These are phyloP conservation scores for Isabelozyma heimii DNA, from an alignment of 805 yeast species.

Conservation along the genomic window DNA sequence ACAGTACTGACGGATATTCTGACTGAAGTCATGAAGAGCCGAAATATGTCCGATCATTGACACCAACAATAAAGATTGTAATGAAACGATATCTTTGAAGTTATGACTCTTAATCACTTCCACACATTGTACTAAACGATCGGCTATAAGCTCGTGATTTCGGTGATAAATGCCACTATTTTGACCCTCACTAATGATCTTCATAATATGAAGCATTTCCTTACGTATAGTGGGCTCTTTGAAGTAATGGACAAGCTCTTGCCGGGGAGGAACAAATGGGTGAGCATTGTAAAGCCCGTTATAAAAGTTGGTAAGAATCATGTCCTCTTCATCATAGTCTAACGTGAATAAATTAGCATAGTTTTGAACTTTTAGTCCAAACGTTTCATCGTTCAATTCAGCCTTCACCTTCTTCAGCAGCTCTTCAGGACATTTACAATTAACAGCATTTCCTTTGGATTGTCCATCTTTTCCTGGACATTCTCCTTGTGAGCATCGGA, in stretches of 20 bases:
- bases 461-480: background rate
- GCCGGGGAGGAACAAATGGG: constrained; percentile 45
- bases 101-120: constrained; percentile 8
- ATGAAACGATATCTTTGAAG: constrained; percentile 37
- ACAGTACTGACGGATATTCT: constrained; percentile 40
- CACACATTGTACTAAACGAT: too few relatives aligned
- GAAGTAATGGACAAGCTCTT: constrained; percentile 32
- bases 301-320: constrained; percentile 26
- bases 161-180: background rate
- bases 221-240: constrained; percentile 28
- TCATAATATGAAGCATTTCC: constrained; percentile 47
- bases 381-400: constrained; percentile 1
- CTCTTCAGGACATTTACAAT: background rate
- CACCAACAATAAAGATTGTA: constrained; percentile 41
- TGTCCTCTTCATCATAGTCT: constrained; percentile 3
- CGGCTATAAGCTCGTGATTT: too few relatives aligned
- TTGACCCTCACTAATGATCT: constrained; percentile 39
- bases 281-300: constrained; percentile 39
- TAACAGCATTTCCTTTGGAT: background rate
- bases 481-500: background rate
- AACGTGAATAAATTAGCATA: constrained; percentile 18
- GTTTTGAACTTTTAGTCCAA: constrained; percentile 2
- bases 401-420: background rate
- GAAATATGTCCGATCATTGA: constrained; percentile 49
- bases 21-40: constrained; percentile 47